Base-by-base conservation (phyloP, 139 green algal genomes). In the Tetratostichococcus sp. region DNA sequence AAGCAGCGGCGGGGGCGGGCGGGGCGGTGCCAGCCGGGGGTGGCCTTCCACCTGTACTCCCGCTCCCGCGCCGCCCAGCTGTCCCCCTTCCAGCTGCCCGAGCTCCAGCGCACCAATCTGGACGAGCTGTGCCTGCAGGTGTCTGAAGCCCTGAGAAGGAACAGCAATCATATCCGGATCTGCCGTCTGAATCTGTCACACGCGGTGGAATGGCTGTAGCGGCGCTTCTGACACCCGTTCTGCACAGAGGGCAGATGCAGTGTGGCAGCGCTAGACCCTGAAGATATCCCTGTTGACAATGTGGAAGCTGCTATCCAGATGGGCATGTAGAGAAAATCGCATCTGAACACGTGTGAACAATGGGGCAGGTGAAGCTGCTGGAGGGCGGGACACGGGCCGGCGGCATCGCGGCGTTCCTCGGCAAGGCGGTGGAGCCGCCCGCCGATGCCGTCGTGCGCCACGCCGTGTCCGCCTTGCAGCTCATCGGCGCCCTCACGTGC, bases 11-110 rank as follows among this genome's bases (percentile, higher is more conserved):
- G 84, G 19, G 92, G 92, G 1, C 83, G 92, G 19, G 92, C 92
- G n/a, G 92, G 91, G 21, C 83, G 92, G 21, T 89, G 83, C 67
- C 91, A 88, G 72, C 79, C 88, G 67, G 90, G 92, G 25, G 78
- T 88, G 30, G 90, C 85, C 78, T 97, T 91, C 83, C 88, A 97
- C 76, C 72, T 96, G 34, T 97, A 96, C 85, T 92, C 86, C 28
- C 65, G 68, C 26, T 30, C 58, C 39, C 83, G 92, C n/a, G 78
- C 69, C 68, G 68, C 77, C 32, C 57, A 73, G 2, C 76, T 92
- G 68, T 62, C 75, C 4, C 83, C 84, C 19, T 89, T 87, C 69
- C 82, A 89, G 77, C 69, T 87, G 66, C 86, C 88, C 26, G 86
- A 93, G 75, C 76, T 92, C 21, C 77, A 86, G 73, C 79, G 87